Evolutionary conservation across 768 basidiomycete genomes (phyloP).

Genomic region (Rhizopogon roseolus): DNA sequence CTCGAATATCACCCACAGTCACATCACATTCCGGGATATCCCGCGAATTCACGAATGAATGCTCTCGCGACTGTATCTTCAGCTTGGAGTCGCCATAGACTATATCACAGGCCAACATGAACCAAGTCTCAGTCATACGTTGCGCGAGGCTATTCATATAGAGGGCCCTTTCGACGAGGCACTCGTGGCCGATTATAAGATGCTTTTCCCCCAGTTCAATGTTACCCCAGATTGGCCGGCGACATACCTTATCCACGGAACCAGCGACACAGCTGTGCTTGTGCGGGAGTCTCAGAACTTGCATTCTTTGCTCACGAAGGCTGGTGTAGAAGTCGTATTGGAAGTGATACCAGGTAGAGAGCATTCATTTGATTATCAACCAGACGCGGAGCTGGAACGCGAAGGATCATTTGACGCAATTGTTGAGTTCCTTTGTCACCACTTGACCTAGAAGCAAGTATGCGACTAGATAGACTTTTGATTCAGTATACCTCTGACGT

Average conservation of each 20-base stretch:
- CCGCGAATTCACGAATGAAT: slow-evolving; percentile 61
- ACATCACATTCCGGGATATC: slow-evolving; percentile 49
- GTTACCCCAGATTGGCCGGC: slow-evolving; percentile 38
- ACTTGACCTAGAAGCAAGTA: not conserved
- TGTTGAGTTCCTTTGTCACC: slow-evolving; percentile 32
- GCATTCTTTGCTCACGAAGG: slow-evolving; percentile 26
- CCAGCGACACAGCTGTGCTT: slow-evolving; percentile 42
- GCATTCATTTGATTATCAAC: slow-evolving; percentile 54
- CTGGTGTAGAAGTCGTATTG: slow-evolving; percentile 32
- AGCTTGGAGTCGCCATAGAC: slow-evolving; percentile 53
- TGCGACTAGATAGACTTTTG: too few relatives aligned
- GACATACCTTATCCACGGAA: slow-evolving; percentile 44
- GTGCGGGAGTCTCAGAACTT: slow-evolving; percentile 36
- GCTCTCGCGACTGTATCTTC: slow-evolving; percentile 51
- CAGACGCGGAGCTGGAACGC: slow-evolving; percentile 30
- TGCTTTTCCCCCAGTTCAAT: slow-evolving; percentile 44
- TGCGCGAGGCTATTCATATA: slow-evolving; percentile 21
- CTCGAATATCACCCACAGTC: slow-evolving; percentile 41
- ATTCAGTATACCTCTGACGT: not conserved
- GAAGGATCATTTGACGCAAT: slow-evolving; percentile 32
- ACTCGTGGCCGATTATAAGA: slow-evolving; percentile 16
- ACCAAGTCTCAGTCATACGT: slow-evolving; percentile 41
- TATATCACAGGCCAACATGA: slow-evolving; percentile 45
- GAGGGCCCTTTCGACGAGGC: slow-evolving; percentile 19
- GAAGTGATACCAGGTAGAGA: slow-evolving; percentile 38